Percentiles rank a stretch among this genome's conserved stretches.
Evolutionary conservation across 2,329 filamentous ascomycete species (phyloP).

Genomic region (Arthroderma uncinatum): DNA sequence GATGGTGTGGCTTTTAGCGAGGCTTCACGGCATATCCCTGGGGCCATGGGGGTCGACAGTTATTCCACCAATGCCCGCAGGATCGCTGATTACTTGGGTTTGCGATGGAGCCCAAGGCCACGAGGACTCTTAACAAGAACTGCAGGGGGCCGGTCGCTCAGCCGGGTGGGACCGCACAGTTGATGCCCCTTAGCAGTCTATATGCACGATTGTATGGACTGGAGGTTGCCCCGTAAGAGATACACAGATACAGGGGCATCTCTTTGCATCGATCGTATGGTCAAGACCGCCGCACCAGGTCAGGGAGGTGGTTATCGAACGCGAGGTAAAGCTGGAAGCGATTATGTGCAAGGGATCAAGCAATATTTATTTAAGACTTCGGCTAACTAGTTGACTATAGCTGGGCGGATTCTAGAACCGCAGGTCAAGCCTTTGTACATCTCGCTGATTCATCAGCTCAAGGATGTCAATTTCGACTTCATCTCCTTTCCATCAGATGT

Average conservation of each 20-base stretch:
- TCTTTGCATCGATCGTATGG: no score
- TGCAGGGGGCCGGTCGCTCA: neutral
- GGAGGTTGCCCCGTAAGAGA: no score
- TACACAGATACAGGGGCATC: no score
- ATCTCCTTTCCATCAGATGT: neutral
- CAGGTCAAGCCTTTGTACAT: slow-evolving; percentile 30
- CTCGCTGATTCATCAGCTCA: slow-evolving; percentile 31
- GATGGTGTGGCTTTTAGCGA: no score
- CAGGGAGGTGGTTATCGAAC: neutral
- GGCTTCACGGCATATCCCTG: neutral
- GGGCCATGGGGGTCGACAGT: neutral
- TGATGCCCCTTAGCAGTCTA: neutral
- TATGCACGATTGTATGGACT: neutral
- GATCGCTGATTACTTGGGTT: neutral
- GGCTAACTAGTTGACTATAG: neutral
- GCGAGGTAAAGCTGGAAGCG: no score
- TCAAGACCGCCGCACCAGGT: neutral
- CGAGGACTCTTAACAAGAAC: no score
- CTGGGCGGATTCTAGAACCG: slow-evolving; percentile 15
- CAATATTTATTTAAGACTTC: neutral
- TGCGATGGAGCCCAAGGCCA: neutral
- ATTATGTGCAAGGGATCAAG: no score
- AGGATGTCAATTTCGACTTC: slow-evolving; percentile 22
- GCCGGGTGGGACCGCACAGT: neutral
- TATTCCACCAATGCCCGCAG: neutral